Base-by-base conservation (phyloP, 2,329 filamentous ascomycete species). In the Exophiala sp. region DNA sequence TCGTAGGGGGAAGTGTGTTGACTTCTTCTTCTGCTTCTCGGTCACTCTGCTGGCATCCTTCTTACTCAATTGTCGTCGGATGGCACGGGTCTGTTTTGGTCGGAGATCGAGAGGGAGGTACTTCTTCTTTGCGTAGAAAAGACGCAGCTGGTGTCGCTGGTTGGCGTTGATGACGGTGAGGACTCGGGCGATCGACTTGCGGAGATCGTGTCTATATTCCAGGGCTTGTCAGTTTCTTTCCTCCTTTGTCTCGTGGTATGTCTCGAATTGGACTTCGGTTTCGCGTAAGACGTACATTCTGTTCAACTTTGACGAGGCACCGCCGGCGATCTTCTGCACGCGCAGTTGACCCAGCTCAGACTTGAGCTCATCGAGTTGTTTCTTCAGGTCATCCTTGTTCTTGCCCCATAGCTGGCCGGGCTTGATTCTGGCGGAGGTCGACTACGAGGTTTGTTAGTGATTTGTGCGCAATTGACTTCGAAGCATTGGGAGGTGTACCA, bases 121-220 rank as follows among this genome's bases (percentile, higher is more conserved):
- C 85, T 96, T 97, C 89, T 97, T 97, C 87, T 88, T 88, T 85
- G 96, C 95, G 87, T 99, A 99, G 88, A 97, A 97, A 67, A 97
- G 84, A 71, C 91, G 91, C 71, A 99, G 90, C 82, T 97, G 91
- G 67, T 90, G 83, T 77, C 95, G 88, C 84, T 99, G 94, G 86
- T 95, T 97, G 79, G 91, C 88, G 85, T 97, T 99, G 87, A 99
- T 96, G 82, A 99, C 85, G 78, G 94, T 99, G 71, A 99, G 87
- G 79, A 96, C 89, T 74, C 92, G 91, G 73, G 94, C 95, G 79
- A 99, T 96, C 66, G 91, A 96, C 86, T 99, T 99, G 84, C 94
- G 91, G 76, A 99, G 84, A 78, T 99, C 95, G 83, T 96, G 90
- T 80, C 91, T 96, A 69, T 67, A 53, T 48, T 47, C 24, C 11